Conservation (phyloP, 2,329 filamentous ascomycete species). For the Pyrenophora graminea region DNA sequence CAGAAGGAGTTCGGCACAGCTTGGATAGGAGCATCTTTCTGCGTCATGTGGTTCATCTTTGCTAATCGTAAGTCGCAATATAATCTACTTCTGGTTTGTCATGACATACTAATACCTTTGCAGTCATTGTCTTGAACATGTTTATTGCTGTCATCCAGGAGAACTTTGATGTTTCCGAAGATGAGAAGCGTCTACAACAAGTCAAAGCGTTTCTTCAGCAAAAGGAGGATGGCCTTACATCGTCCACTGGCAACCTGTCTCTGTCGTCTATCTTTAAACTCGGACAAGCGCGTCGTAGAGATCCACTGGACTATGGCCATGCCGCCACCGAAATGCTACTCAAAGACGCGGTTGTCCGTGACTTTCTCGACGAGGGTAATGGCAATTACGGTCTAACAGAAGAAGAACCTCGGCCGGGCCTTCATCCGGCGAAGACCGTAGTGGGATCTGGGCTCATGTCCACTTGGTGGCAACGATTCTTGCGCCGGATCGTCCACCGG, state of each 20-base stretch:
- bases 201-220: slow-evolving; percentile 92
- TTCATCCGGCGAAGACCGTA: slow-evolving; percentile 47
- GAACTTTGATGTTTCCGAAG: slow-evolving; percentile 97
- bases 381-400: slow-evolving; percentile 28
- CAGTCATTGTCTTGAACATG: slow-evolving; percentile 93
- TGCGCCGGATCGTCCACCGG: slow-evolving; percentile 61
- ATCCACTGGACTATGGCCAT: slow-evolving; percentile 88
- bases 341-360: slow-evolving; percentile 91
- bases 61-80: slow-evolving; percentile 64
- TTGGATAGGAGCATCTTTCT: slow-evolving; percentile 90
- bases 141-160: slow-evolving; percentile 99
- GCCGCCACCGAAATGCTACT: slow-evolving; percentile 94
- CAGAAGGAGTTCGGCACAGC: slow-evolving; percentile 70
- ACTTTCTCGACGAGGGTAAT: slow-evolving; percentile 82
- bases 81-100: not conserved
- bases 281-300: slow-evolving; percentile 67
- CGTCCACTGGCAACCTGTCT: slow-evolving; percentile 71
- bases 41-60: slow-evolving; percentile 94
- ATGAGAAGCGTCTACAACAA: slow-evolving; percentile 95
- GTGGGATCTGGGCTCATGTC: slow-evolving; percentile 65
- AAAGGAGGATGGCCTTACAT: slow-evolving; percentile 75
- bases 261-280: slow-evolving; percentile 67
- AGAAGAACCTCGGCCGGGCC: slow-evolving; percentile 40
- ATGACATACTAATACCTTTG: slow-evolving; percentile 12
- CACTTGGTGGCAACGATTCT: slow-evolving; percentile 64